Evolutionary conservation across 495 filamentous ascomycete species (phyloP).

Genomic region (Penicillium fimorum): DNA sequence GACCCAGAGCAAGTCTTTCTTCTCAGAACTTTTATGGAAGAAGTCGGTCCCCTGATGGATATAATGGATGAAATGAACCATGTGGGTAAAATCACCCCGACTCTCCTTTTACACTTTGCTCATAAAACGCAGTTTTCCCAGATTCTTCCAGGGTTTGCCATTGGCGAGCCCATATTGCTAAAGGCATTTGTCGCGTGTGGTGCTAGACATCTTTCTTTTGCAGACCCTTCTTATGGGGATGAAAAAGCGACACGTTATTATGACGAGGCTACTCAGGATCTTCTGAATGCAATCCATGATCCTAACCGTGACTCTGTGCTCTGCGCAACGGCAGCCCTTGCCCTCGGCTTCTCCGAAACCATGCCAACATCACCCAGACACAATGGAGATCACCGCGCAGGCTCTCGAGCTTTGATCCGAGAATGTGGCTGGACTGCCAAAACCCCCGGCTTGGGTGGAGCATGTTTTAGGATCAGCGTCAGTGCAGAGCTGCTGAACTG

Average conservation of each 20-base stretch:
- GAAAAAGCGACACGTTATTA: constrained; percentile 82
- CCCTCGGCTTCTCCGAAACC: constrained; percentile 88
- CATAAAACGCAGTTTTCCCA: constrained; percentile 63
- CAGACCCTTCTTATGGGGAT: constrained; percentile 67
- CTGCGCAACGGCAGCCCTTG: constrained; percentile 85
- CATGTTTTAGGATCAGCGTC: constrained; percentile 94
- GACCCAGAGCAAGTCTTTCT: constrained; percentile 74
- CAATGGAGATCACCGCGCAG: constrained; percentile 83
- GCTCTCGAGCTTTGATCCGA: constrained; percentile 82
- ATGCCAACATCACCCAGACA: constrained; percentile 77
- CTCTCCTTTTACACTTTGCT: constrained; percentile 7
- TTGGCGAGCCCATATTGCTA: constrained; percentile 84
- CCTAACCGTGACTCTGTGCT: constrained; percentile 78
- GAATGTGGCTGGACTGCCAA: constrained; percentile 88
- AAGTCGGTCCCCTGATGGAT: constrained; percentile 94
- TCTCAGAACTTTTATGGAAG: constrained; percentile 89
- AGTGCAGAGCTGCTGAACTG: constrained; percentile 87
- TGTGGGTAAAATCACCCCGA: constrained; percentile 39
- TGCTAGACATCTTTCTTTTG: constrained; percentile 71
- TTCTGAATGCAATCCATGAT: constrained; percentile 73
- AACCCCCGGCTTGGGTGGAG: constrained; percentile 74
- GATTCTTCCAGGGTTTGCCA: constrained; percentile 74
- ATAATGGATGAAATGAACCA: constrained; percentile 84
- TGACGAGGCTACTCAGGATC: constrained; percentile 70
- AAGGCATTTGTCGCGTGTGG: constrained; percentile 91